Percentiles rank a stretch among this genome's conserved stretches.
phyloP scores from a whole-genome alignment of 495 filamentous ascomycete species.

The Venustampulla echinocandica region DNA sequence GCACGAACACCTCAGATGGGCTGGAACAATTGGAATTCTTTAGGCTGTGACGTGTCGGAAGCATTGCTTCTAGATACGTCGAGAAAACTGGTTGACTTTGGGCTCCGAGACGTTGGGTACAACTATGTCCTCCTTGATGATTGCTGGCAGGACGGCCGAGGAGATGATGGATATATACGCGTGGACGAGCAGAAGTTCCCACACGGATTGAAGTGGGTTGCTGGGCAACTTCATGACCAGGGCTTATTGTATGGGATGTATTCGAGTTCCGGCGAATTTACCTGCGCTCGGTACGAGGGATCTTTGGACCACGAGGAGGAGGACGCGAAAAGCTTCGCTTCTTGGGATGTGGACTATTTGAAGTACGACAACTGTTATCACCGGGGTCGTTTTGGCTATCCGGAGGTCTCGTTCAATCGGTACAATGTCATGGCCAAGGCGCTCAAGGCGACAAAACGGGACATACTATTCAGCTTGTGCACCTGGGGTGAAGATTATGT shows the following conservation, averaged over 20 bases:
- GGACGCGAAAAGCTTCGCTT: slow-evolving; percentile 52
- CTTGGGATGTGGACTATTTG: slow-evolving; percentile 61
- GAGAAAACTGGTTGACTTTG: slow-evolving; percentile 33
- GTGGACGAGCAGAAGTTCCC: slow-evolving; percentile 53
- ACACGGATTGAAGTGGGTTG: slow-evolving; percentile 46
- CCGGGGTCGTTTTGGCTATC: no score
- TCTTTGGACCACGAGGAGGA: slow-evolving; percentile 49
- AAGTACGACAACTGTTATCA: no score
- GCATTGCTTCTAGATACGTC: slow-evolving; percentile 35
- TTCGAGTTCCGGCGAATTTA: slow-evolving; percentile 47
- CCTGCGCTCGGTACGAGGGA: slow-evolving; percentile 55
- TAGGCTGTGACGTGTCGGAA: slow-evolving; percentile 36
- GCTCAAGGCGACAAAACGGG: slow-evolving; percentile 21
- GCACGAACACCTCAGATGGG: slow-evolving; percentile 5
- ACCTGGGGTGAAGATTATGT: slow-evolving; percentile 23
- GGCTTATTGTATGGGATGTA: slow-evolving; percentile 62
- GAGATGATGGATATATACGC: no score
- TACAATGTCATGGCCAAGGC: slow-evolving; percentile 34
- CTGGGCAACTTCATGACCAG: slow-evolving; percentile 46
- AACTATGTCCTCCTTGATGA: slow-evolving; percentile 54
- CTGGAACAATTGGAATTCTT: slow-evolving; percentile 2
- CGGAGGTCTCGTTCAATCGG: no score
- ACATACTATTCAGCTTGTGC: slow-evolving; percentile 28
- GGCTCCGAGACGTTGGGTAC: slow-evolving; percentile 53
- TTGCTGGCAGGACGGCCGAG: slow-evolving; percentile 57